Evolutionary conservation across 768 basidiomycete species (phyloP), one percentile per base, ranked within the genome.

Genomic region (Mycena olivaceomarginata): DNA sequence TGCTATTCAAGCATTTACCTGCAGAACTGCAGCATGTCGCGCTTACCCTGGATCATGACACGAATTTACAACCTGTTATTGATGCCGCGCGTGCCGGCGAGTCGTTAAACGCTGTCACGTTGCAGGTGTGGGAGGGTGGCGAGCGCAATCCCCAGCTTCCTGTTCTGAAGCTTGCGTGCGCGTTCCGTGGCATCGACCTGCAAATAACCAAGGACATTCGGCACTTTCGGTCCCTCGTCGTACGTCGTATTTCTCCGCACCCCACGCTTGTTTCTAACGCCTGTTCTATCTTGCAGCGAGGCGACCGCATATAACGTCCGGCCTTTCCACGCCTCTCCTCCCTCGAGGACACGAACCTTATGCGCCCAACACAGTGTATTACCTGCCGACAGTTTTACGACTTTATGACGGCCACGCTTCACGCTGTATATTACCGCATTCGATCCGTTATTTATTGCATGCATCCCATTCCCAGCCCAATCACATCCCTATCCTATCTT

Each of bases 101-200:
- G 10, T 82, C 85, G 9, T 81, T 95, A 67, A 85, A 87, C 69
- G 85, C 85, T 51, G 82, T 95, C 46, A 92, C 90, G 12, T 84
- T 93, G 59, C 90, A 92, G 70, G 57, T 92, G 53, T 92, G 91
- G 89, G 85, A 88, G 56, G 89, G 89, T 51, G 91, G 91, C 3
- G 84, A 89, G 60, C 82, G 80, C 15, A 91, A 94, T 71, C 85
- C 88, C 51, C 87, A 90, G 77, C 86, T 94, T 45, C 80, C 90
- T 31, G 86, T 87, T 51, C 85, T 96, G 75, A 92, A 89, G 84
- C 92, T 93, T 79, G 90, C 90, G 5, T 96, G 94, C 83, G 93
- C 92, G 18, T 88, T 88, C 80, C 87, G 88, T 75, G 94, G 94
- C 63, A 87, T 95, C 60, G 89, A 90, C 40, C 82, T 95, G 78